Percentiles rank a stretch among this genome's conserved stretches.
Evolutionary conservation across 768 basidiomycete species (phyloP).

Genomic region (Boletus pseudo-olivaceus): DNA sequence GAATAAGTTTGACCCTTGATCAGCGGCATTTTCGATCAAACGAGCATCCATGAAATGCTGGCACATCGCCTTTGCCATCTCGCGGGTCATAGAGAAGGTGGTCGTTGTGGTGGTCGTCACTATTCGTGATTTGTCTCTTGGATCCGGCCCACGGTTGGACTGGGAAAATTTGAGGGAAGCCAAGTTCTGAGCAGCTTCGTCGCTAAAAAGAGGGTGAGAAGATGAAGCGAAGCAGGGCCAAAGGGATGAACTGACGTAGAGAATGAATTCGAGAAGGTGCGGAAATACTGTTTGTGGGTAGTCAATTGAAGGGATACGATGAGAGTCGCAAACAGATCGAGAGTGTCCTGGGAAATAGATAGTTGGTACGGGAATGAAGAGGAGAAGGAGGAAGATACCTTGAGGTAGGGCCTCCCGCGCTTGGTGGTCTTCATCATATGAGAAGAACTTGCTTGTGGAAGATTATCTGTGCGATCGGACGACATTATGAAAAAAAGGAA

Average conservation of each 20-base stretch:
- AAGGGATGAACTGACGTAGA: conserved; percentile 67
- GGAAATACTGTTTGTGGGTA: conserved; percentile 94
- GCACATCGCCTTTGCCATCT: conserved; percentile 99
- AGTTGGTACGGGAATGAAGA: conserved; percentile 7
- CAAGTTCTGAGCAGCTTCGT: conserved; percentile 91
- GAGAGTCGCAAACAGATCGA: conserved; percentile 96
- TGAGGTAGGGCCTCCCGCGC: conserved; percentile 90
- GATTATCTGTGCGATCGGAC: conserved; percentile 36
- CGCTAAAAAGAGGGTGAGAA: conserved; percentile 45
- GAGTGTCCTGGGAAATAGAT: conserved; percentile 68
- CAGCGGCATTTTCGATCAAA: conserved; percentile 93
- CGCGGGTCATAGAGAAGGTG: conserved; percentile 98
- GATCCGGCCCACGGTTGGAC: conserved; percentile 97
- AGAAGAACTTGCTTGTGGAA: conserved; percentile 62
- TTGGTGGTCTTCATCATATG: conserved; percentile 99
- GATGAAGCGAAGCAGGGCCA: background rate
- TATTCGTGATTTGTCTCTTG: conserved; percentile 95
- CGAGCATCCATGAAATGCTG: conserved; percentile 99
- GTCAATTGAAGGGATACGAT: conserved; percentile 88
- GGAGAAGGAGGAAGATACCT: conserved; percentile 46
- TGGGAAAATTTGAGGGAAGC: conserved; percentile 98
- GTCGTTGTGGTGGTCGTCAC: conserved; percentile 99
- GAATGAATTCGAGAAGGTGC: conserved; percentile 91
- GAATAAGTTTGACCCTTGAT: conserved; percentile 85
- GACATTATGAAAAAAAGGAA: conserved; percentile 34